Evolutionary conservation across 2,329 filamentous ascomycete species (phyloP).

Genomic region (Colletotrichum sansevieriae): DNA sequence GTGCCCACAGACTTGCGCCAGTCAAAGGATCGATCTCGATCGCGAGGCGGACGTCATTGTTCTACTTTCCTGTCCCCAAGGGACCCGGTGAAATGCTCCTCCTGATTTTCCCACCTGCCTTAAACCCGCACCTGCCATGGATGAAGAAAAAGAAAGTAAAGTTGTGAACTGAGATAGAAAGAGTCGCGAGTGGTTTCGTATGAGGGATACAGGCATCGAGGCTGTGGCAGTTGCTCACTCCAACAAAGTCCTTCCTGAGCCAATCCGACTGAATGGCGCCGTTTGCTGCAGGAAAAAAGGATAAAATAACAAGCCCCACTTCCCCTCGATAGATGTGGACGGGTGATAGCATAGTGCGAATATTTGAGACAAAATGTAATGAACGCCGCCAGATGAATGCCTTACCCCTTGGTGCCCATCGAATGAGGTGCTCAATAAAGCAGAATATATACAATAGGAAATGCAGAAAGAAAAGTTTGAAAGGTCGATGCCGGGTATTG

Average conservation of each 20-base stretch:
- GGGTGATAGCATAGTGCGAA: slow-evolving; percentile 2
- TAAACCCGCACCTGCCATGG: background rate
- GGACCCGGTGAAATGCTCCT: slow-evolving; percentile 31
- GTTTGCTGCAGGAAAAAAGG: background rate
- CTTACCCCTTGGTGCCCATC: slow-evolving; percentile 36
- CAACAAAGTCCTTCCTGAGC: background rate
- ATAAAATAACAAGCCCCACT: background rate
- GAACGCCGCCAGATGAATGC: slow-evolving; percentile 41
- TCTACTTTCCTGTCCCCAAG: slow-evolving; percentile 33
- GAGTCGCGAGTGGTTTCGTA: slow-evolving; percentile 1
- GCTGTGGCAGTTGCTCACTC: slow-evolving; percentile 19
- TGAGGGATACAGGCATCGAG: slow-evolving; percentile 23
- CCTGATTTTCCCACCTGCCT: slow-evolving; percentile 14
- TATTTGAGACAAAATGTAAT: slow-evolving; percentile 10
- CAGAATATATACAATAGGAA: slow-evolving; percentile 41
- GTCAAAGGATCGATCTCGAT: slow-evolving; percentile 3
- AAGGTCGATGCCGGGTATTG: slow-evolving; percentile 41
- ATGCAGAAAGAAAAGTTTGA: slow-evolving; percentile 1
- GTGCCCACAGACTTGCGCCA: slow-evolving; percentile 19
- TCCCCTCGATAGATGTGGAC: background rate
- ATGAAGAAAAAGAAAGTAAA: slow-evolving; percentile 11
- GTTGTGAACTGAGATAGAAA: too few relatives aligned
- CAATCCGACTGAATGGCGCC: slow-evolving; percentile 1
- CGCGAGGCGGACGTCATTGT: slow-evolving; percentile 19
- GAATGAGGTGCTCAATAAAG: slow-evolving; percentile 25